phyloP scores from a whole-genome alignment of 768 basidiomycete species.

The Suillus plorans region DNA sequence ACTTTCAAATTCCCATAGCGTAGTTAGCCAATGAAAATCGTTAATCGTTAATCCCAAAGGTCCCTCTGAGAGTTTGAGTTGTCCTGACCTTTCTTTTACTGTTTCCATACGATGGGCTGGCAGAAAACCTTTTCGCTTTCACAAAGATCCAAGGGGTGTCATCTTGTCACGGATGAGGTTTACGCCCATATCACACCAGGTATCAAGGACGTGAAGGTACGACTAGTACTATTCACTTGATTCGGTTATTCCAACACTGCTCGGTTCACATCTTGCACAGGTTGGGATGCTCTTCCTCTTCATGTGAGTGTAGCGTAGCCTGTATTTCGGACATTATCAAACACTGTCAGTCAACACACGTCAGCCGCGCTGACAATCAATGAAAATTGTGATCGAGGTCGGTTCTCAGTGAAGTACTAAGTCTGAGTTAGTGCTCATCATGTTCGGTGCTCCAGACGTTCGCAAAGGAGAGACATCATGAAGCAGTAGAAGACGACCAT shows the following conservation, averaged over 20 bases:
- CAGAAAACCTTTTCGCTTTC: slow-evolving; percentile 78
- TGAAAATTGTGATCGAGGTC: slow-evolving; percentile 86
- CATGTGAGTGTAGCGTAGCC: slow-evolving; percentile 51
- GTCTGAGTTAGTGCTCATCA: neutral
- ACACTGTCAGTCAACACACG: slow-evolving; percentile 64
- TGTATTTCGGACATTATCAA: slow-evolving; percentile 11
- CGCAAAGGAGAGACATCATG: slow-evolving; percentile 37
- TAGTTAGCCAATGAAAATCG: too few species aligned
- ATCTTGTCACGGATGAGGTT: slow-evolving; percentile 83
- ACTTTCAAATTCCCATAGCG: neutral
- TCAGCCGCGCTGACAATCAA: slow-evolving; percentile 81
- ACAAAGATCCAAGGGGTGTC: slow-evolving; percentile 61
- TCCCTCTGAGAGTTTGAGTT: neutral
- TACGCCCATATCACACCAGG: slow-evolving; percentile 65
- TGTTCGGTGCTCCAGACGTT: slow-evolving; percentile 33
- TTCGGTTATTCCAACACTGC: neutral
- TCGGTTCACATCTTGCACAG: slow-evolving; percentile 35
- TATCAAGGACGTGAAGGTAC: slow-evolving; percentile 63
- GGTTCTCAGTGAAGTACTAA: slow-evolving; percentile 11
- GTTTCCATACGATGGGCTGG: slow-evolving; percentile 67
- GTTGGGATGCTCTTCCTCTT: slow-evolving; percentile 88
- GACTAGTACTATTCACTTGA: slow-evolving; percentile 9
- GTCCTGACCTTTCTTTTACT: neutral
- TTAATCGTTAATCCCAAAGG: too few species aligned
- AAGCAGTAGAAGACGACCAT: neutral